A percentile compares a stretch with the other conserved stretches of the same genome.
phyloP scores from a whole-genome alignment of 2,329 filamentous ascomycete genomes.

The Cladosporium sp. region DNA sequence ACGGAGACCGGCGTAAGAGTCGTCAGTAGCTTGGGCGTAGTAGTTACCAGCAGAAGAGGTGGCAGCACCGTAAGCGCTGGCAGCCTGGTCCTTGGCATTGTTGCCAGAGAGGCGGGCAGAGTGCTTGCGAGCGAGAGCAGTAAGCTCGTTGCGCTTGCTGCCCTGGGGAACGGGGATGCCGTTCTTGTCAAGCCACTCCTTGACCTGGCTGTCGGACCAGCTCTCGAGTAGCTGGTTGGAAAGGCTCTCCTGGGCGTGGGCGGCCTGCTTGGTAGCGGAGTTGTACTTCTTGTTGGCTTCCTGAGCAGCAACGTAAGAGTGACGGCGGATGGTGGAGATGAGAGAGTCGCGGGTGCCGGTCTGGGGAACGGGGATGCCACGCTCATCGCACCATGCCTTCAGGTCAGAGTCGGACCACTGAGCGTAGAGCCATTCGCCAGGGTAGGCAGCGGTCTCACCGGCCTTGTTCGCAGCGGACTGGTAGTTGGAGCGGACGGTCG shows the following conservation, averaged over 20 bases:
- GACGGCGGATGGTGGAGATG: slow-evolving; percentile 83
- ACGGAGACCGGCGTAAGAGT: slow-evolving; percentile 39
- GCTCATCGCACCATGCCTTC: slow-evolving; percentile 87
- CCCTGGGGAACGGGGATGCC: slow-evolving; percentile 86
- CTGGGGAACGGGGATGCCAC: slow-evolving; percentile 82
- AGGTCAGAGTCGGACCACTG: slow-evolving; percentile 90
- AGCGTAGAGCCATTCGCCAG: slow-evolving; percentile 90
- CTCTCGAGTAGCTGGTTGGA: slow-evolving; percentile 81
- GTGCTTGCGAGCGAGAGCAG: slow-evolving; percentile 85
- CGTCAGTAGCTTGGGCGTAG: slow-evolving; percentile 70
- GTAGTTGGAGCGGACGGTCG: slow-evolving; percentile 75
- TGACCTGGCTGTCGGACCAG: slow-evolving; percentile 86
- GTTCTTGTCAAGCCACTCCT: slow-evolving; percentile 91
- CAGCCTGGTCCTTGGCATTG: slow-evolving; percentile 51
- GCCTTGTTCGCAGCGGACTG: slow-evolving; percentile 69
- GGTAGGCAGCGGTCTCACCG: slow-evolving; percentile 78
- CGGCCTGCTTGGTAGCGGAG: slow-evolving; percentile 54
- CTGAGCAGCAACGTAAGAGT: slow-evolving; percentile 58
- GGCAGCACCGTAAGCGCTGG: slow-evolving; percentile 42
- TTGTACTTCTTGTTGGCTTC: slow-evolving; percentile 55
- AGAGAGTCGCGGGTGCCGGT: slow-evolving; percentile 80
- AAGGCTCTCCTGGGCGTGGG: slow-evolving; percentile 65
- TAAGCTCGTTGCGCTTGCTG: slow-evolving; percentile 81
- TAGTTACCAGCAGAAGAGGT: slow-evolving; percentile 63
- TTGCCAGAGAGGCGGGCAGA: slow-evolving; percentile 63